Percentiles rank a stretch among this genome's conserved stretches.
phyloP scores from a whole-genome alignment of 1,139 yeast genomes.

The Pichia sp. region DNA sequence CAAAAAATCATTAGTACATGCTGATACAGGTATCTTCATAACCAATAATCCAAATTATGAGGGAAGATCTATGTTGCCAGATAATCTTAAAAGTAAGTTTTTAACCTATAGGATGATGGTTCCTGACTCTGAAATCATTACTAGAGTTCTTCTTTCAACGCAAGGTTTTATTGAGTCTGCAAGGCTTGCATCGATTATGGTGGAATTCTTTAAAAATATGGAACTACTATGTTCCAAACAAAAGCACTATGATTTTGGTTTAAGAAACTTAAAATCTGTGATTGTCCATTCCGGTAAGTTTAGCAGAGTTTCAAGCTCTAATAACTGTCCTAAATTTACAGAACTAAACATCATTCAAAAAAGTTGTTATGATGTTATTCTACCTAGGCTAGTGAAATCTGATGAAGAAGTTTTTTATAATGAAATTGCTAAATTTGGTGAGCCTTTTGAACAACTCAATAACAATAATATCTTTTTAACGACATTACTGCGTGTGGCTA shows the following conservation, averaged over 20 bases:
- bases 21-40: conserved; percentile 68
- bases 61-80: conserved; percentile 80
- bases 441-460: neutral
- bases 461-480: conserved; percentile 7
- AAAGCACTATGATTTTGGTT: conserved; percentile 83
- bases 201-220: conserved; percentile 49
- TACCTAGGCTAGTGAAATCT: conserved; percentile 54
- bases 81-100: conserved; percentile 74
- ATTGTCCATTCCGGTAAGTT: conserved; percentile 53
- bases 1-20: conserved; percentile 37
- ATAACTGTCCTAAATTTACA: conserved; percentile 3
- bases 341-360: conserved; percentile 43
- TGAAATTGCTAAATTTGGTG: conserved; percentile 27
- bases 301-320: conserved; percentile 26
- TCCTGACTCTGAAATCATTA: conserved; percentile 67
- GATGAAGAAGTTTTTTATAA: conserved; percentile 42
- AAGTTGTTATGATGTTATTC: conserved; percentile 53
- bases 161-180: conserved; percentile 59
- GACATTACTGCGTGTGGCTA: conserved; percentile 19
- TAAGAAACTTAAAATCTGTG: conserved; percentile 69
- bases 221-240: conserved; percentile 41
- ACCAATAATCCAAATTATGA: conserved; percentile 91
- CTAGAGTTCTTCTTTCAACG: conserved; percentile 64
- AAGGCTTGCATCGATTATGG: conserved; percentile 43
- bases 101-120: conserved; percentile 66